phyloP scores from a whole-genome alignment of 225 moss, liverwort and hornwort species.

The Ulota crispa region DNA sequence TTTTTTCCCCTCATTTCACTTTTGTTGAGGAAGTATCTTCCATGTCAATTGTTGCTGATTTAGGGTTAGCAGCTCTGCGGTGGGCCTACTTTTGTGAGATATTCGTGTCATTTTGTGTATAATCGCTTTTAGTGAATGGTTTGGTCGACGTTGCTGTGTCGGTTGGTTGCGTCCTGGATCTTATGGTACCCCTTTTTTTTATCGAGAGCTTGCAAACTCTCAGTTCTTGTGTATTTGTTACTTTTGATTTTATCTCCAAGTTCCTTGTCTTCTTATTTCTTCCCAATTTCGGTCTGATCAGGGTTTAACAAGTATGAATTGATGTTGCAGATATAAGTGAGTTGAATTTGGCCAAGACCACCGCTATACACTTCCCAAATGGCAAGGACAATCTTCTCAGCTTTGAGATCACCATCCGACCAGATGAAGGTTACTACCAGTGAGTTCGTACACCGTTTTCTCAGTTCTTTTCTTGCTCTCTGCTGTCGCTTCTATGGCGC shows the following conservation, averaged over 20 bases:
- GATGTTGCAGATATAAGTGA: conserved; percentile 82
- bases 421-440: conserved; percentile 97
- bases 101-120: background rate
- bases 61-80: conserved; percentile 18
- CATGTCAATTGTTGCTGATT: background rate
- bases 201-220: background rate
- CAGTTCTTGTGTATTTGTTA: background rate
- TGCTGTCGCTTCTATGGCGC: background rate
- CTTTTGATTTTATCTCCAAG: background rate
- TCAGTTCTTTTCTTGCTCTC: background rate
- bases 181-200: background rate
- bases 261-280: background rate
- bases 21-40: background rate
- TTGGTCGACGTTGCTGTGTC: background rate
- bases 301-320: conserved; percentile 15
- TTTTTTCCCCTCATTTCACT: background rate
- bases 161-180: background rate
- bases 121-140: background rate
- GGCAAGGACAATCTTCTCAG: conserved; percentile 96
- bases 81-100: background rate
- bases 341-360: conserved; percentile 89
- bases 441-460: conserved; percentile 37
- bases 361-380: conserved; percentile 83
- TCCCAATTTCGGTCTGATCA: background rate
- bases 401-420: conserved; percentile 96